Evolutionary conservation across 1,284 basidiomycete species (phyloP), one percentile per base, ranked within the genome.

Genomic region (Puccinia brachypodii): DNA sequence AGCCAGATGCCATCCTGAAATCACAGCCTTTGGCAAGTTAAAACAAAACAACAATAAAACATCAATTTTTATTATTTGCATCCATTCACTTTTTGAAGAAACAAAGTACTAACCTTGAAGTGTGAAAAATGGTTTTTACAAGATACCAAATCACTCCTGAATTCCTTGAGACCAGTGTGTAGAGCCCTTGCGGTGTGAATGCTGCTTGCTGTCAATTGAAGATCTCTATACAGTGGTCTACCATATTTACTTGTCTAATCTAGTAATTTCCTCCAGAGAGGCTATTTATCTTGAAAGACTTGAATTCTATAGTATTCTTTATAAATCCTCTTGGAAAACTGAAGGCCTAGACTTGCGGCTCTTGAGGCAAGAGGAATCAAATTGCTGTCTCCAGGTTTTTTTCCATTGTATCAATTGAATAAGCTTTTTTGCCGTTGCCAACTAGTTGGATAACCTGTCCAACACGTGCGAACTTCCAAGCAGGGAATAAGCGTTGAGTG

Each of bases 401-500:
- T n/a, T 76, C 50, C 47, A 84, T 53, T 44, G 80, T 44, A 28
- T 60, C 56, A 22, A 82, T 56, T 36, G 62, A 47, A 31, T 75
- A 76, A n/a, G 33, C 47, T 7, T 81, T 76, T 6, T 71, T 66
- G 3, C 36, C 64, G 56, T 38, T n/a, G 50, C 58, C 22, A 58
- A 81, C 22, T 58, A 82, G 72, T 36, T 68, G 28, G 73, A 85
- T 80, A n/a, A 83, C 83, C 14, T 83, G 77, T 56, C 84, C 84
- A 28, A 85, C 81, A 16, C 84, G 81, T n/a, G 82, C 76, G 69
- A 85, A 85, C 69, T 85, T 83, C 36, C n/a, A 25, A 82, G 80
- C 1, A 72, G 22, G 11, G 38, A 31, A 69, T 47, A 82, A 33
- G 62, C 31, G 31, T 64, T n/a, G 64, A 53, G 50, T 11, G 9